Conservation (phyloP, 2,329 filamentous ascomycete genomes). For the Daldinia sp. region DNA sequence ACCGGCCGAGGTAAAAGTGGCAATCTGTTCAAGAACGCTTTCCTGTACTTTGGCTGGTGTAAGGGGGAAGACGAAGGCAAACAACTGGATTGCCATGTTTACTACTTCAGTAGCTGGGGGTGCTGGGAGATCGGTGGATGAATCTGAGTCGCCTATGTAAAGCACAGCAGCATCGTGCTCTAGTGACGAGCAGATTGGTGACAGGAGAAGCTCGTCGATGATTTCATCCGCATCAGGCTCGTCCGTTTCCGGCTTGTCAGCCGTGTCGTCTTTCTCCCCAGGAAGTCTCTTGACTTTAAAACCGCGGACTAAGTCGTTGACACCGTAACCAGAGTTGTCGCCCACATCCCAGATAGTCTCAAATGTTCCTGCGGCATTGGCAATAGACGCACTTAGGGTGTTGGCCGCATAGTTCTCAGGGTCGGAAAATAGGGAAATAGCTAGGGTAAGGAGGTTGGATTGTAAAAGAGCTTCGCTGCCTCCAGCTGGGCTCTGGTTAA, state of each 20-base stretch:
- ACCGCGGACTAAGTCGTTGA: conserved; percentile 83
- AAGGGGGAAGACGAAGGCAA: conserved; percentile 88
- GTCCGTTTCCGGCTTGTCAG: conserved; percentile 55
- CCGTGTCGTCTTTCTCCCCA: conserved; percentile 68
- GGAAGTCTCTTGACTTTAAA: conserved; percentile 76
- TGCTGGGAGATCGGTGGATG: conserved; percentile 65
- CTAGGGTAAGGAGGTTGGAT: conserved; percentile 88
- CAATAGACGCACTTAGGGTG: conserved; percentile 89
- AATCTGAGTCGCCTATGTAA: conserved; percentile 68
- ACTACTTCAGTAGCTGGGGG: conserved; percentile 92
- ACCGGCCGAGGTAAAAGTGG: conserved; percentile 84
- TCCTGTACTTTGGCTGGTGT: conserved; percentile 94
- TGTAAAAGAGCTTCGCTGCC: conserved; percentile 87
- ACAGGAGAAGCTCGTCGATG: conserved; percentile 68
- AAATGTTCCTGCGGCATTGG: conserved; percentile 86
- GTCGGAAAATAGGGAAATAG: conserved; percentile 91
- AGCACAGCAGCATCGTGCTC: conserved; percentile 89
- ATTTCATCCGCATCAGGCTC: conserved; percentile 68
- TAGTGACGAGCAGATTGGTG: conserved; percentile 81
- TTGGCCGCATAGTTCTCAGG: conserved; percentile 87
- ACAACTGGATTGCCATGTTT: conserved; percentile 91
- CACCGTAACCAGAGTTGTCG: conserved; percentile 93
- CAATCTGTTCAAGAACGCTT: conserved; percentile 92
- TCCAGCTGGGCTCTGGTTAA: conserved; percentile 85
- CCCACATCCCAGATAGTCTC: conserved; percentile 95